A percentile compares a stretch with the other conserved stretches of the same genome.
phyloP scores from a whole-genome alignment of 208 protist genomes.

The Porcisia hertigi region DNA sequence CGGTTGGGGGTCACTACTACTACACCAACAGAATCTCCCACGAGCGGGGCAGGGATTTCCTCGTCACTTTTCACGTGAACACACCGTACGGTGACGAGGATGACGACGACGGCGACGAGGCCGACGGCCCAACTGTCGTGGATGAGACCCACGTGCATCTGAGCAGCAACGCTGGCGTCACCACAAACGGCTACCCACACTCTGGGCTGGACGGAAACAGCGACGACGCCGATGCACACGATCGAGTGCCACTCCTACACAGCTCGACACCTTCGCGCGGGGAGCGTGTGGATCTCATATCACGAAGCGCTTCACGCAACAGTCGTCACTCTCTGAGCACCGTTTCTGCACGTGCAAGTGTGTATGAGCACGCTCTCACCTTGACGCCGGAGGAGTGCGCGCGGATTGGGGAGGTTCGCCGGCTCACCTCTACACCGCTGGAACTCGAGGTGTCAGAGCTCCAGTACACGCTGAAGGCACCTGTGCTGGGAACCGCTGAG shows the following conservation, averaged over 20 bases:
- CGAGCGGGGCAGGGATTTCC: conserved; percentile 52
- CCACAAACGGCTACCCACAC: background rate
- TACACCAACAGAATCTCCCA: conserved; percentile 33
- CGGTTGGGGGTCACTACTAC: conserved; percentile 39
- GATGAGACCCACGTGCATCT: conserved; percentile 1
- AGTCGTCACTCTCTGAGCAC: conserved; percentile 17
- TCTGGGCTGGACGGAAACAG: background rate
- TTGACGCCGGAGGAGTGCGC: conserved; percentile 36
- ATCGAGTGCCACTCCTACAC: conserved; percentile 4
- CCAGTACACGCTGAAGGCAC: conserved; percentile 51
- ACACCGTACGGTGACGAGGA: conserved; percentile 9
- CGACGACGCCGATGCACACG: background rate
- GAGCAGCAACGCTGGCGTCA: background rate
- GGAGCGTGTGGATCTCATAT: conserved; percentile 6
- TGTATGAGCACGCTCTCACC: conserved; percentile 26
- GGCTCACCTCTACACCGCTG: conserved; percentile 47
- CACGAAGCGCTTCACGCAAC: background rate
- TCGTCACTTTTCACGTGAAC: conserved; percentile 56
- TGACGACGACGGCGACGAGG: conserved; percentile 1
- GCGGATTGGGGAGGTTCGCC: conserved; percentile 39
- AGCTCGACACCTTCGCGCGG: conserved; percentile 7
- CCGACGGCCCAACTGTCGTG: background rate
- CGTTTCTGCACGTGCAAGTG: conserved; percentile 32
- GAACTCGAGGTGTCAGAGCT: conserved; percentile 59
- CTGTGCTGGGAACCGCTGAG: conserved; percentile 42